Percentiles rank a stretch among this genome's conserved stretches.
Conservation (phyloP, 192 early-diverging fungal species). For the Chytriomyces sp. region DNA sequence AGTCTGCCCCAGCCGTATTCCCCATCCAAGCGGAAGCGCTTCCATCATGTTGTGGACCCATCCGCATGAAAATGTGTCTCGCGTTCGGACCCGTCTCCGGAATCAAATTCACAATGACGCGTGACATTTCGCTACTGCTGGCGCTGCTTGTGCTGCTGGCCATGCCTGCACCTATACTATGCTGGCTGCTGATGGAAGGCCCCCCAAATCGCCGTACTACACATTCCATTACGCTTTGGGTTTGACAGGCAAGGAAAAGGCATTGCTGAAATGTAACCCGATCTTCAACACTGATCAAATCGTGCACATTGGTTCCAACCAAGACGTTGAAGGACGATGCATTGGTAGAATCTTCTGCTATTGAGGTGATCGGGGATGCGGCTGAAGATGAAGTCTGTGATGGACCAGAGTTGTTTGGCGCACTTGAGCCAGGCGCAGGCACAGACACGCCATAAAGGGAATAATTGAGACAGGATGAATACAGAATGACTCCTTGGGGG, state of each 20-base stretch:
- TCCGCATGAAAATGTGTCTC: conserved; percentile 25
- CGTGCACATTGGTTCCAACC: conserved; percentile 3
- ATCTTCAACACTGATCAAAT: conserved; percentile 13
- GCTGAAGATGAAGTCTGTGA: too few relatives aligned
- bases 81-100: conserved; percentile 7
- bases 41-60: neutral
- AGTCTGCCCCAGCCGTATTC: neutral
- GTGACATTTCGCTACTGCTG: neutral
- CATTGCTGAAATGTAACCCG: conserved; percentile 14
- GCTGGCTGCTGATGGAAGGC: too few relatives aligned
- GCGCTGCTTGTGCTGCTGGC: too few relatives aligned
- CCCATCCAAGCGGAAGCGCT: neutral
- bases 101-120: neutral
- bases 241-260: conserved; percentile 4
- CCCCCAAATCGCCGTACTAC: conserved; percentile 3
- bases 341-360: neutral
- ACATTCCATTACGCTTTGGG: conserved; percentile 4
- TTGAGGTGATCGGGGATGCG: too few relatives aligned
- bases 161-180: too few relatives aligned
- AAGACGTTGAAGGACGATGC: neutral
- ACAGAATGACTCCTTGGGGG: conserved; percentile 61
- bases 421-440: too few relatives aligned
- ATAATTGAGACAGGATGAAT: conserved; percentile 9
- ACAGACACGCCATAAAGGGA: conserved; percentile 31
- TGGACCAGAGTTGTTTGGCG: too few relatives aligned